These are phyloP conservation scores for Nakaseomyces sp. DNA, from an alignment of 1,139 yeast species.

Conservation along the genomic window DNA sequence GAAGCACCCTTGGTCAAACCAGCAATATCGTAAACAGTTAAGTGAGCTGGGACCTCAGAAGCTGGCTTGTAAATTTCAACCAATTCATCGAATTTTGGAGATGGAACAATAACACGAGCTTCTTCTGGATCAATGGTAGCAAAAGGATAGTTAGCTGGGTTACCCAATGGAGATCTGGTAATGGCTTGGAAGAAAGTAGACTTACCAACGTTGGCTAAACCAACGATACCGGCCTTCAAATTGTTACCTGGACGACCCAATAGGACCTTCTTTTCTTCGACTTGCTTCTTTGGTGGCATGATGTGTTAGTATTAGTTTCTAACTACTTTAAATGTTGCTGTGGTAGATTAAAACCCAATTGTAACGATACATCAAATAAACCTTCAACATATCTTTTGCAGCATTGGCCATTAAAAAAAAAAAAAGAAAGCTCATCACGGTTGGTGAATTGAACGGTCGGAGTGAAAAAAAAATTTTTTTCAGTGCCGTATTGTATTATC, in stretches of 20 bases:
- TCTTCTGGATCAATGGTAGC: slow-evolving; percentile 99
- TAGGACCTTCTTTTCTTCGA: slow-evolving; percentile 77
- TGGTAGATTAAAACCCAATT: not conserved
- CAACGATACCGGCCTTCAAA: slow-evolving; percentile 93
- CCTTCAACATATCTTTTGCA: too few species aligned
- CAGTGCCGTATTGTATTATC: not conserved
- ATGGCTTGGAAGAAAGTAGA: slow-evolving; percentile 85
- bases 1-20: slow-evolving; percentile 97
- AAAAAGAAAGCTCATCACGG: slow-evolving; percentile 1
- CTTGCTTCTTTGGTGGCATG: slow-evolving; percentile 96
- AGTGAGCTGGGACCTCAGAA: slow-evolving; percentile 83
- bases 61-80: slow-evolving; percentile 70
- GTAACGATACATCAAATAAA: too few species aligned
- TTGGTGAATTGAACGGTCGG: not conserved
- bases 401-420: too few species aligned
- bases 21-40: slow-evolving; percentile 94
- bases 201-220: slow-evolving; percentile 94
- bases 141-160: slow-evolving; percentile 97
- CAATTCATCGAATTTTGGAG: slow-evolving; percentile 75
- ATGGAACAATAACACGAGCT: slow-evolving; percentile 94
- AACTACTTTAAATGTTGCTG: not conserved
- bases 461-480: slow-evolving; percentile 1
- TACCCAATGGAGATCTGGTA: slow-evolving; percentile 86
- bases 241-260: slow-evolving; percentile 98
- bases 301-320: slow-evolving; percentile 1